phyloP scores from a whole-genome alignment of 2,329 filamentous ascomycete genomes.

The Eutypella sp. region DNA sequence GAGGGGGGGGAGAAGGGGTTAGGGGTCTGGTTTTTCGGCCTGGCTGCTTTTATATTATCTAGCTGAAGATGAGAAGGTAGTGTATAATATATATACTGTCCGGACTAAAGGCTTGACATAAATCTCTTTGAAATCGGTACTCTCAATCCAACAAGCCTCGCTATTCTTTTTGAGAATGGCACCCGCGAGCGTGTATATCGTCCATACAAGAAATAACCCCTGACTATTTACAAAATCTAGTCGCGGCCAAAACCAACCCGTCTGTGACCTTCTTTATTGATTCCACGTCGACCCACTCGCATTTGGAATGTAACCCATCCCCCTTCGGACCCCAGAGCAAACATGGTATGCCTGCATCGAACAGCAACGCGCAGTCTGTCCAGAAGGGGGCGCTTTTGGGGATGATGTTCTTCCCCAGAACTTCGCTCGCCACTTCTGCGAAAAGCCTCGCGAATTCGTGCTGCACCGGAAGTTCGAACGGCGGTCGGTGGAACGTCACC shows the following conservation, averaged over 20 bases:
- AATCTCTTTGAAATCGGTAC: too few relatives aligned
- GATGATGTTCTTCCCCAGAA: conserved; percentile 20
- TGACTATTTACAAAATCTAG: background rate
- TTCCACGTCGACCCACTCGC: conserved; percentile 44
- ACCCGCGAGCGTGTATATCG: too few relatives aligned
- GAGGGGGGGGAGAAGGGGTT: too few relatives aligned
- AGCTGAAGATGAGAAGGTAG: too few relatives aligned
- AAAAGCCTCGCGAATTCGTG: conserved; percentile 36
- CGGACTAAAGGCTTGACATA: too few relatives aligned
- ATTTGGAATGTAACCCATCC: conserved; percentile 43
- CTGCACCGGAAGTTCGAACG: conserved; percentile 34
- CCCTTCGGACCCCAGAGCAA: conserved; percentile 44
- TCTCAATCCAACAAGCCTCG: too few relatives aligned
- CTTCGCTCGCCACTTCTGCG: conserved; percentile 18
- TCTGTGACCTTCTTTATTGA: conserved; percentile 33
- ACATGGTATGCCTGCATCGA: conserved; percentile 37
- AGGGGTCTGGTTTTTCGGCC: too few relatives aligned
- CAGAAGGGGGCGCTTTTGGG: conserved; percentile 35
- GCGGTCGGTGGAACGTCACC: conserved; percentile 36
- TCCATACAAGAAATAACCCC: too few relatives aligned
- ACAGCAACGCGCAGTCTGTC: conserved; percentile 47
- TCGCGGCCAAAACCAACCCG: background rate
- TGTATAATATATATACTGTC: too few relatives aligned
- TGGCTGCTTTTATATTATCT: too few relatives aligned
- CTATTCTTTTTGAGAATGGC: too few relatives aligned